Evolutionary conservation across 768 basidiomycete genomes (phyloP), one percentile per base, ranked within the genome.

Genomic region (Amanita exitialis): DNA sequence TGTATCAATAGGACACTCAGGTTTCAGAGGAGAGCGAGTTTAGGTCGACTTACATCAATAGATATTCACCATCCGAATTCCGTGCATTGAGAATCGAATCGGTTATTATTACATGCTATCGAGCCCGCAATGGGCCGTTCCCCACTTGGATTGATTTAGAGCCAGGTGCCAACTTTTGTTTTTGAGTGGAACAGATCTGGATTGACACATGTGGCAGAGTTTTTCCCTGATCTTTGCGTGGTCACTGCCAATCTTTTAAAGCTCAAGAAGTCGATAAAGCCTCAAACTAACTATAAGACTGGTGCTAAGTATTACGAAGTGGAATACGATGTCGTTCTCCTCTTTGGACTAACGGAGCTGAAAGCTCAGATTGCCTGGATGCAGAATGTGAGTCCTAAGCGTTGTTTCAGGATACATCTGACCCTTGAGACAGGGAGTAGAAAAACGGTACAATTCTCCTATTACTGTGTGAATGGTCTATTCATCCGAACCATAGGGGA

Each of bases 361-460:
- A 68, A 73, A 51, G 74, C 74, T 0, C 70, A 73, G 41, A 65
- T 75, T 10, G 58, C 63, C 10, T 77, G 76, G 76, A 60, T 53
- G 43, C 71, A 76, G 46, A 54, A 67, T 43, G 69, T 72, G 51
- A 10, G 58, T 47, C 3, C 2, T 10, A 20, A 18, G 10, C 15
- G 32, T 37, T 32, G 2, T 20, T 21, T 12, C 21, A 10, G 13
- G 3, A 15, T 13, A 10, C 10, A 20, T 41, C 9, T 28, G 28
- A 47, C 27, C n/a, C 8, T 7, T 23, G 3, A 5, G 32, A 23
- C 38, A 61, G 60, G 58, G 57, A 20, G 53, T 58, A 21, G 60
- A 61, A 34, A 59, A 53, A 51, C 48, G 58, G 58, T 60, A 42
- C 10, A 49, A n/a, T 23, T 13, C 15, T 7, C 27, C n/a, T 44